These are phyloP conservation scores for Beauveria scarabaeidicola DNA, from an alignment of 2,329 filamentous ascomycete genomes.

Conservation along the genomic window DNA sequence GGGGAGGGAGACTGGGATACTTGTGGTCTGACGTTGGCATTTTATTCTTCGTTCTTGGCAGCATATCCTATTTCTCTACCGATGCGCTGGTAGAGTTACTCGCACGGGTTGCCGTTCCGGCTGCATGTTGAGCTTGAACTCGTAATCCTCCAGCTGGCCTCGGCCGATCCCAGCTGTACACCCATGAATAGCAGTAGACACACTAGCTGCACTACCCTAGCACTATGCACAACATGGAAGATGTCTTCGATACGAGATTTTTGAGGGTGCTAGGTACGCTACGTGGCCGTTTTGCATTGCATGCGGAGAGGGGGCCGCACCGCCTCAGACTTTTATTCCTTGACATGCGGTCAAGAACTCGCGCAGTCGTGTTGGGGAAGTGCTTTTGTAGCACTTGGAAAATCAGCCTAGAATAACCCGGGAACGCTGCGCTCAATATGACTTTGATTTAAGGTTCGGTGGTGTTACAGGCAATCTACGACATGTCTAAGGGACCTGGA, in stretches of 20 bases:
- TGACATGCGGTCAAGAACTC: not conserved
- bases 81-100: not conserved
- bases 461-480: conserved; percentile 1
- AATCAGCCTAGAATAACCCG: not conserved
- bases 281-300: not conserved
- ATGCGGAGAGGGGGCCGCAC: not conserved
- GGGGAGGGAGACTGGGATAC: not conserved
- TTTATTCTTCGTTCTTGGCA: not conserved
- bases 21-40: not conserved
- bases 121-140: not conserved
- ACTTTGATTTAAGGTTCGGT: not conserved
- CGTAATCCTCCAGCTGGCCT: not conserved
- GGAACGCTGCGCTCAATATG: not conserved
- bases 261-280: not conserved
- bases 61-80: not conserved
- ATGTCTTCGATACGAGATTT: not conserved
- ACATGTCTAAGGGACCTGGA: conserved; percentile 1
- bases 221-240: not conserved
- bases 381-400: not conserved
- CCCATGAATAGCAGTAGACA: not conserved
- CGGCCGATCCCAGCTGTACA: not conserved
- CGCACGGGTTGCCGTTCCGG: not conserved
- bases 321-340: conserved; percentile 8
- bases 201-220: not conserved
- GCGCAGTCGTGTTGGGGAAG: not conserved